Conservation (phyloP, 2,329 filamentous ascomycete species). For the Huntiella bhutanensis region DNA sequence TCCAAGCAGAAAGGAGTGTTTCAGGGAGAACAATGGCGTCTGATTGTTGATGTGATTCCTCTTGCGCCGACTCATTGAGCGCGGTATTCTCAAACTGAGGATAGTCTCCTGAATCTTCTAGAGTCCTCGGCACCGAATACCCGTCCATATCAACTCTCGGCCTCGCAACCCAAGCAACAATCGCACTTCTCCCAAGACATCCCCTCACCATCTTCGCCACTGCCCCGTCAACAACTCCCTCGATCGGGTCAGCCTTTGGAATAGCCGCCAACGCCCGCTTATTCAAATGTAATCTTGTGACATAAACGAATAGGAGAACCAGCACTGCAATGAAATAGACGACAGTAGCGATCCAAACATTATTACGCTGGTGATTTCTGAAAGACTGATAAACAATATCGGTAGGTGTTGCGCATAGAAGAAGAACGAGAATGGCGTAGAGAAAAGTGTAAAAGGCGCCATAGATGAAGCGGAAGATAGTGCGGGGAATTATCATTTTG, state of each 20-base stretch:
- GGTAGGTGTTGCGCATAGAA: constrained; percentile 63
- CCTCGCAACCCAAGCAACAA: constrained; percentile 59
- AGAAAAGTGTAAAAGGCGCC: constrained; percentile 58
- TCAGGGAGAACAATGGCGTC: too few species aligned
- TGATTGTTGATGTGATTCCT: too few species aligned
- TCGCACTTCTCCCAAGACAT: constrained; percentile 56
- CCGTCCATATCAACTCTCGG: constrained; percentile 28
- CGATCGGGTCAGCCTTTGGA: constrained; percentile 35
- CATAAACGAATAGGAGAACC: constrained; percentile 58
- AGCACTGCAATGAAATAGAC: constrained; percentile 55
- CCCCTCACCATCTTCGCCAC: constrained; percentile 60
- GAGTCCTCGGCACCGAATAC: too few species aligned
- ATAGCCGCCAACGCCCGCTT: constrained; percentile 62
- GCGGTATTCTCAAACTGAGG: too few species aligned
- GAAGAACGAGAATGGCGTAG: constrained; percentile 49
- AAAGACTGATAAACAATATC: constrained; percentile 67
- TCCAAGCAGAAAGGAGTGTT: constrained; percentile 36
- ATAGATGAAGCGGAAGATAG: constrained; percentile 66
- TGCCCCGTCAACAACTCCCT: constrained; percentile 16
- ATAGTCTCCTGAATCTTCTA: too few species aligned
- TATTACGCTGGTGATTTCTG: constrained; percentile 46
- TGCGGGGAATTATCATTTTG: constrained; percentile 25
- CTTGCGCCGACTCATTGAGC: too few species aligned
- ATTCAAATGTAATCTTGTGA: constrained; percentile 70
- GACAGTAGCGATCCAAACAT: constrained; percentile 65